Evolutionary conservation across 139 green algal species (phyloP), one percentile per base, ranked within the genome.

Genomic region (Chlamydomonas sp.): DNA sequence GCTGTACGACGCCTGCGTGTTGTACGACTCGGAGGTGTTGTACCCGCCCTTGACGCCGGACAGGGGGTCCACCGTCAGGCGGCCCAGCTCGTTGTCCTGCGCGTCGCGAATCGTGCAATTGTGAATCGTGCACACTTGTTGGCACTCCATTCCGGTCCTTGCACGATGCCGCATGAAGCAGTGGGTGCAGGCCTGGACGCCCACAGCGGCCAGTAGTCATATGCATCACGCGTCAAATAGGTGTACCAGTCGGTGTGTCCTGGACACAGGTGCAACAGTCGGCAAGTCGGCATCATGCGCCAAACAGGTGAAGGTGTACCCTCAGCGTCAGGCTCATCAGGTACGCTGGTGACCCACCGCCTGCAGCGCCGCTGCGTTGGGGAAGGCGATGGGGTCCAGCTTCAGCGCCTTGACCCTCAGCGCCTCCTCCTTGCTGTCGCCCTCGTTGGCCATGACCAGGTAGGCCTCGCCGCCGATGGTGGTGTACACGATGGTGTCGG

Each of bases 371-470:
- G 78, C 20, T 59, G 60, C 78, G 61, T 80, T 89, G 5, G 62
- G 17, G 79, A 90, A 90, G 61, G 61, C 87, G 12, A 0, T 12
- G 8, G 87, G 20, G 80, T 90, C 87, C 58, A 90, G 66, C 1
- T 6, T 16, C 20, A 90, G 63, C 61, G 79, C 80, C 69, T 86
- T 87, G 68, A 87, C 87, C 0, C 80, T 62, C n/a, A 75, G 72
- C 12, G 63, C 58, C 87, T 90, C 87, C 17, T 68, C 87, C 79
- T 88, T 88, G 73, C 62, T 59, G 63, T 88, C 83, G 7, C 83
- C 87, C 79, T 90, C 87, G 75, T 87, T 87, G n/a, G 87, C 80
- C 15, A 87, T 84, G 73, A 90, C 79, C 8, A 90, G 71, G 73
- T 80, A 84, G 8, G 20, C 2, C 6, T 17, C 16, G 9, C 12